These are phyloP conservation scores for rapeseed (Brassica napus) DNA, from an alignment of 345 rosid species.

Conservation along the genomic window DNA sequence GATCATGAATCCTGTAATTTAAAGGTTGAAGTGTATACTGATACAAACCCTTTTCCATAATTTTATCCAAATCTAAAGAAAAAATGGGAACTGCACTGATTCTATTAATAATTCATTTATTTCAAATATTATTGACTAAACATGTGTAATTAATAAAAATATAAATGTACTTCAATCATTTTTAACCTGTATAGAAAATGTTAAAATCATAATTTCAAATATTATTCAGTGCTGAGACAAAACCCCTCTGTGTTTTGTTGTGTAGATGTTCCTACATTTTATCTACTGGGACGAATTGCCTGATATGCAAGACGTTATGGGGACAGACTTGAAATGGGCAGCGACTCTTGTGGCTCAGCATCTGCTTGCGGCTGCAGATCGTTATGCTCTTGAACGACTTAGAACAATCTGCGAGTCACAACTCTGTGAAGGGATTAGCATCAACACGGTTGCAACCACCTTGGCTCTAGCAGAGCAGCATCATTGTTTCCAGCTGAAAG, in stretches of 20 bases:
- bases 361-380: constrained; percentile 80
- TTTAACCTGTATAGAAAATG: too few relatives aligned
- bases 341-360: constrained; percentile 77
- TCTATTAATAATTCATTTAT: too few relatives aligned
- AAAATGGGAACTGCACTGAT: too few relatives aligned
- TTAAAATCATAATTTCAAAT: too few relatives aligned
- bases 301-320: constrained; percentile 66
- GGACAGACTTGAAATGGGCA: constrained; percentile 63
- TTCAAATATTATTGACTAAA: too few relatives aligned
- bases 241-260: not conserved
- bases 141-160: too few relatives aligned
- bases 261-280: constrained; percentile 74
- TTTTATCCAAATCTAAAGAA: too few relatives aligned
- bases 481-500: constrained; percentile 68
- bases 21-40: too few relatives aligned
- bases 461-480: constrained; percentile 85
- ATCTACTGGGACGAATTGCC: constrained; percentile 83
- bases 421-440: constrained; percentile 68
- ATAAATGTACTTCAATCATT: too few relatives aligned
- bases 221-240: too few relatives aligned
- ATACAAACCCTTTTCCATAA: too few relatives aligned
- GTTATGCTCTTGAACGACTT: constrained; percentile 71
- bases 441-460: constrained; percentile 76
- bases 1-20: too few relatives aligned
- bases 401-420: constrained; percentile 66